A percentile compares a stretch with the other conserved stretches of the same genome.
Conservation (phyloP, 2,329 filamentous ascomycete species). For the Ophiocordyceps robertsii region DNA sequence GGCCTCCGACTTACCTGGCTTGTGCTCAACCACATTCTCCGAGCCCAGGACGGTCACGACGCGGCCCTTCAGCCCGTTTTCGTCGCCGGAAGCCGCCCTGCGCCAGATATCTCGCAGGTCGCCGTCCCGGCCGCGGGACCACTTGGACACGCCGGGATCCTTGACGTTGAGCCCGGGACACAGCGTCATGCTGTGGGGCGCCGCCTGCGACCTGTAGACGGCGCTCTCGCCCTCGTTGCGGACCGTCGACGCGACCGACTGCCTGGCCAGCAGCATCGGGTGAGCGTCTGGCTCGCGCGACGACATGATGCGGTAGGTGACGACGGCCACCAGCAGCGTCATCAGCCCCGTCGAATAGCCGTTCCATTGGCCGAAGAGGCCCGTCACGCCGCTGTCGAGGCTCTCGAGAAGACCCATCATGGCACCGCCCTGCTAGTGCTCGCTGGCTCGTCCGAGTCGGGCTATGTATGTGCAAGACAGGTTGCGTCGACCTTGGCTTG, state of each 20-base stretch:
- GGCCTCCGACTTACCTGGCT: conserved; percentile 22
- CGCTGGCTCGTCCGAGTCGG: neutral
- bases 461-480: no score
- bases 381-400: conserved; percentile 58
- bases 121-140: conserved; percentile 71
- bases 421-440: neutral
- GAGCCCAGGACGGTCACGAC: conserved; percentile 70
- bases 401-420: conserved; percentile 36
- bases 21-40: conserved; percentile 61
- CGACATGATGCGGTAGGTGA: conserved; percentile 58
- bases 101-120: conserved; percentile 89
- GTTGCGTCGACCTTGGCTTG: no score
- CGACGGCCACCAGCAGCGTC: conserved; percentile 49
- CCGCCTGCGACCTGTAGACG: conserved; percentile 69
- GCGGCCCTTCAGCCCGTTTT: conserved; percentile 54
- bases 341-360: conserved; percentile 59
- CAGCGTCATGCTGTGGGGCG: conserved; percentile 73
- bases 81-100: conserved; percentile 49
- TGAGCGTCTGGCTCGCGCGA: conserved; percentile 79
- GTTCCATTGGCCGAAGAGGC: conserved; percentile 69
- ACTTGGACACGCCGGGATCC: conserved; percentile 66
- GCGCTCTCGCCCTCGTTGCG: conserved; percentile 77
- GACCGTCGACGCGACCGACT: conserved; percentile 65
- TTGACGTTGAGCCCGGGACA: conserved; percentile 70
- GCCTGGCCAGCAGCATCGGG: conserved; percentile 77